phyloP scores from a whole-genome alignment of 2,329 filamentous ascomycete species.

The Diaporthe longicolla region DNA sequence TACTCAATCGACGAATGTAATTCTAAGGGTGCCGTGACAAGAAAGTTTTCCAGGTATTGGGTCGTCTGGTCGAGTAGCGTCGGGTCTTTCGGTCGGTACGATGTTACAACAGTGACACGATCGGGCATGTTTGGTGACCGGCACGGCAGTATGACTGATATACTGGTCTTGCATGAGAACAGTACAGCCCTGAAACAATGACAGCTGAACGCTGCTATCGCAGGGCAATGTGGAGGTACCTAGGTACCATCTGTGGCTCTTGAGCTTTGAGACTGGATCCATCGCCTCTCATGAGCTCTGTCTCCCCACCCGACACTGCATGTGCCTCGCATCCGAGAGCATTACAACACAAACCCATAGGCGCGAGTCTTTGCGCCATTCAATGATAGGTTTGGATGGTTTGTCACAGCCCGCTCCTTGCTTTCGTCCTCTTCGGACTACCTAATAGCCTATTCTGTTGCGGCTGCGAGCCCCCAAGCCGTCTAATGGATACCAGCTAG shows the following conservation, averaged over 20 bases:
- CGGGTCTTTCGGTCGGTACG: slow-evolving; percentile 72
- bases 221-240: slow-evolving; percentile 55
- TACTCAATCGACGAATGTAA: too few relatives aligned
- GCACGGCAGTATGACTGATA: slow-evolving; percentile 65
- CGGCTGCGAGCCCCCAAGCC: too few relatives aligned
- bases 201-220: neutral
- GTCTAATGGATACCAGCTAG: too few relatives aligned
- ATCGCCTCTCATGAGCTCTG: slow-evolving; percentile 67
- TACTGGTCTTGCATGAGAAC: slow-evolving; percentile 78
- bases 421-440: slow-evolving; percentile 54
- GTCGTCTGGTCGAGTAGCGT: slow-evolving; percentile 71
- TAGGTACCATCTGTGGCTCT: slow-evolving; percentile 69
- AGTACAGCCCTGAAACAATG: slow-evolving; percentile 65
- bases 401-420: slow-evolving; percentile 61
- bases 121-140: neutral
- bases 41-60: slow-evolving; percentile 51
- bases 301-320: slow-evolving; percentile 78
- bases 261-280: slow-evolving; percentile 71
- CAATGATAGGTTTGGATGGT: slow-evolving; percentile 69
- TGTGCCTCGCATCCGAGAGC: slow-evolving; percentile 73
- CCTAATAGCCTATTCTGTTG: neutral
- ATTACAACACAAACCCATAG: slow-evolving; percentile 80
- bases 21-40: too few relatives aligned
- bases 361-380: slow-evolving; percentile 76
- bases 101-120: slow-evolving; percentile 70